phyloP scores from a whole-genome alignment of 176 grass and related monocot species.

The Musa schizocarpa region DNA sequence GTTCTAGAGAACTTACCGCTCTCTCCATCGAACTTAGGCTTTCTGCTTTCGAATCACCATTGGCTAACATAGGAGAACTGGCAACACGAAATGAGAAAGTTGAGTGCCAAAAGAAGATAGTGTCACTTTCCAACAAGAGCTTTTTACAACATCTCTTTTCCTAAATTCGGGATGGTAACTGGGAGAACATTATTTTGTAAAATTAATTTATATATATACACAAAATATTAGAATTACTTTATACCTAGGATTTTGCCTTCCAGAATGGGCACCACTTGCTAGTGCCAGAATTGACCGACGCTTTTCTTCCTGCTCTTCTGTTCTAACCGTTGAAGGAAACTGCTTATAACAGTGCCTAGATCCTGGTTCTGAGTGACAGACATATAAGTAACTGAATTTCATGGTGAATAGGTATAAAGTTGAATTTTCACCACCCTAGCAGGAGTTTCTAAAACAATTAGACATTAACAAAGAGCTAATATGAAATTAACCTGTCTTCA shows the following conservation, averaged over 20 bases:
- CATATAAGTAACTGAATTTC: not conserved
- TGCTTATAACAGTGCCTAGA: slow-evolving; percentile 55
- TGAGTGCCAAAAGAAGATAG: slow-evolving; percentile 8
- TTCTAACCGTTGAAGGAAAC: slow-evolving; percentile 85
- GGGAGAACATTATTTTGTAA: not conserved
- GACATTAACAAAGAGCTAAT: not conserved
- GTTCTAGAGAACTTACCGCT: slow-evolving; percentile 50
- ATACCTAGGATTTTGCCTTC: slow-evolving; percentile 59
- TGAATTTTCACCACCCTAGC: not conserved
- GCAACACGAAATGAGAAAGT: slow-evolving; percentile 41
- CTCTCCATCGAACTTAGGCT: slow-evolving; percentile 93
- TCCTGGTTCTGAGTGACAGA: slow-evolving; percentile 34
- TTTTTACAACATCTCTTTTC: not conserved
- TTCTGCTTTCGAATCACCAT: slow-evolving; percentile 68
- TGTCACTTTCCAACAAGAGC: slow-evolving; percentile 3
- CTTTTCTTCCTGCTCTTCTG: slow-evolving; percentile 97
- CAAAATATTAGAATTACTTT: not conserved
- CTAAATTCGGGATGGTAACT: not conserved
- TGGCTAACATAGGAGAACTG: slow-evolving; percentile 38
- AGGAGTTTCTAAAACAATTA: not conserved
- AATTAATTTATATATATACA: slow-evolving; percentile 15
- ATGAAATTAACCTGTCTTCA: slow-evolving; percentile 12
- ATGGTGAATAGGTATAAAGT: not conserved
- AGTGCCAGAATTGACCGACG: slow-evolving; percentile 60
- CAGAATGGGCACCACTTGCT: slow-evolving; percentile 55